Base-by-base conservation (phyloP, 2,329 filamentous ascomycete genomes). In the Thelonectria blattea region DNA sequence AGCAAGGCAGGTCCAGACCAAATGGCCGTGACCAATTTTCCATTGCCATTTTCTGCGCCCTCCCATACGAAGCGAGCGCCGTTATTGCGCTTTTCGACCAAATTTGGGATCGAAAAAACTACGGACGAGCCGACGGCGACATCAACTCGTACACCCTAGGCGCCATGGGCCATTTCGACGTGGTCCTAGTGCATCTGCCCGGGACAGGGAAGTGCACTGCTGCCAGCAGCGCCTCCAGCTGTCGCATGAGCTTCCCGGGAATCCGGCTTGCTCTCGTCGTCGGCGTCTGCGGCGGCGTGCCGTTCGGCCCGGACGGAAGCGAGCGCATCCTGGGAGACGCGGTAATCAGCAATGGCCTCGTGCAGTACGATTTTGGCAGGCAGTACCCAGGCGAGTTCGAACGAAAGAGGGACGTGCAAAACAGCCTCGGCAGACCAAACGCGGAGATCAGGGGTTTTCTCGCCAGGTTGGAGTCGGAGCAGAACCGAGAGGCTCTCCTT, bases 201-300 rank as follows among this genome's bases (percentile, higher is more conserved):
- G 27, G 27, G 27, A 30, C 9, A 10, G 27, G 27, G 8, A 30
- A 30, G 27, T 8, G 5, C 27, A 30, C 8, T 10, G 27, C 27
- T 30, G 27, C 27, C 27, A 30, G 27, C 27, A 10, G 27, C 27
- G 27, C 27, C 27, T 30, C 27, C 5, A 7, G 80, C 20, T 51
- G 48, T 15, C 32, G 48, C 14, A 14, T 14, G 8, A 51, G 48
- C 17, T 51, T 51, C 15, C 14, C 32, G 1, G 17, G 30, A 1
- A n/a, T 51, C 15, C 20, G 37, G 6, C 32, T 51, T 2, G 48
- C 24, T 20, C 32, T 51, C 5, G 48, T 41, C 1, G 18, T 51
- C n/a, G 48, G 48, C 5, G 15, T 51, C 22, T 51, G 48, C 12
- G 18, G 48, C 18, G 48, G 48, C 8, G 48, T 51, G 11, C 48